These are phyloP conservation scores for Boletus hoseneyae DNA, from an alignment of 1,284 basidiomycete species.

Conservation along the genomic window DNA sequence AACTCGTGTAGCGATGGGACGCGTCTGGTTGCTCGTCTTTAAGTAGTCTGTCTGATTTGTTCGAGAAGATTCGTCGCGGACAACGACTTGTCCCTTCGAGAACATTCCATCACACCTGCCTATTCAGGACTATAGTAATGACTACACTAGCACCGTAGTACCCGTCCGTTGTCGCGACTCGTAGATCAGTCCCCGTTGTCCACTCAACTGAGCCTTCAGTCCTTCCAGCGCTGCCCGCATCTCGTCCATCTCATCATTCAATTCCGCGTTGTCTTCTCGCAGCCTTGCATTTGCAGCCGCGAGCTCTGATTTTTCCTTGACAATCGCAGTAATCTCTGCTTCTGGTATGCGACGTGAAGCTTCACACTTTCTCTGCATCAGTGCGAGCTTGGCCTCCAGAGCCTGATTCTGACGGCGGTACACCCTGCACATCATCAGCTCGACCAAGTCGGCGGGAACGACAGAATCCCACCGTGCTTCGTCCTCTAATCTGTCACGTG, in stretches of 20 bases:
- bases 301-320: slow-evolving; percentile 46
- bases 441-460: neutral
- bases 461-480: slow-evolving; percentile 47
- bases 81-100: slow-evolving; percentile 23
- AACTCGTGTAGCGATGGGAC: slow-evolving; percentile 11
- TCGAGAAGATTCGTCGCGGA: slow-evolving; percentile 49
- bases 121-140: slow-evolving; percentile 22
- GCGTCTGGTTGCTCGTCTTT: slow-evolving; percentile 32
- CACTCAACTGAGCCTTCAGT: slow-evolving; percentile 51
- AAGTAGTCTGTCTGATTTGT: slow-evolving; percentile 42
- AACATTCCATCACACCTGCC: slow-evolving; percentile 34
- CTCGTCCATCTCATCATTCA: slow-evolving; percentile 68
- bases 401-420: slow-evolving; percentile 56
- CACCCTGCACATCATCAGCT: slow-evolving; percentile 36
- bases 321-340: slow-evolving; percentile 41
- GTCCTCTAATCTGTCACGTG: slow-evolving; percentile 50
- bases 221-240: slow-evolving; percentile 67
- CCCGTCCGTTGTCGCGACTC: slow-evolving; percentile 28
- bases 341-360: slow-evolving; percentile 35
- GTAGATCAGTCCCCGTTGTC: slow-evolving; percentile 42
- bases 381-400: slow-evolving; percentile 50
- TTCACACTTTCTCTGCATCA: slow-evolving; percentile 36
- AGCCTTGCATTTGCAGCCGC: slow-evolving; percentile 47
- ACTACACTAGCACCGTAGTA: slow-evolving; percentile 5
- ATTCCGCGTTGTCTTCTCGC: slow-evolving; percentile 52